Conservation (phyloP, 306 rosid genomes). For the Prinsepia uniflora region DNA sequence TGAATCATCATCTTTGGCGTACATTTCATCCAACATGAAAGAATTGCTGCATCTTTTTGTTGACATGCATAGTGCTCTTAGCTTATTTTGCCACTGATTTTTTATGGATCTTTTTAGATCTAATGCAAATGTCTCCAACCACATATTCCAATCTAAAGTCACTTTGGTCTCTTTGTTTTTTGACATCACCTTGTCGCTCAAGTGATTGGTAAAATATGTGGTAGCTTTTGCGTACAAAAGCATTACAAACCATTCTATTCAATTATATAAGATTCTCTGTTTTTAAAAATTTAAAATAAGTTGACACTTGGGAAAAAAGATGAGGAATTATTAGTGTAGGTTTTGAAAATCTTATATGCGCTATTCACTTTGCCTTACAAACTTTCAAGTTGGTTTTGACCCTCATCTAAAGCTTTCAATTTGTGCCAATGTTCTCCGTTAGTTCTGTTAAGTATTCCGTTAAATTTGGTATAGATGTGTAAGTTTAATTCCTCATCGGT, state of each 20-base stretch:
- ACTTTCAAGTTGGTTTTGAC: no score
- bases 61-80: constrained; percentile 20
- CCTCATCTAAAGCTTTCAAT: no score
- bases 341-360: no score
- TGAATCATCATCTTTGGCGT: not conserved
- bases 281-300: no score
- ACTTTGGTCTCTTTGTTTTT: not conserved
- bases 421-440: no score
- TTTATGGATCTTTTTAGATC: constrained; percentile 38
- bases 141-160: constrained; percentile 19
- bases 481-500: no score
- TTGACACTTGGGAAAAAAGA: not conserved
- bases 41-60: not conserved
- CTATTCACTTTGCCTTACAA: no score
- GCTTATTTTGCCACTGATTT: constrained; percentile 29
- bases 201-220: constrained; percentile 43
- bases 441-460: no score
- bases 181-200: not conserved
- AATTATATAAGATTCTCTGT: no score
- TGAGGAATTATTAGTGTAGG: not conserved
- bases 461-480: no score
- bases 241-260: no score
- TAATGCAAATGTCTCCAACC: constrained; percentile 42
- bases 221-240: no score
- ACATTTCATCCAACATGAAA: not conserved